Conservation (phyloP, 139 green algal genomes). For the Chlorella sorokiniana region DNA sequence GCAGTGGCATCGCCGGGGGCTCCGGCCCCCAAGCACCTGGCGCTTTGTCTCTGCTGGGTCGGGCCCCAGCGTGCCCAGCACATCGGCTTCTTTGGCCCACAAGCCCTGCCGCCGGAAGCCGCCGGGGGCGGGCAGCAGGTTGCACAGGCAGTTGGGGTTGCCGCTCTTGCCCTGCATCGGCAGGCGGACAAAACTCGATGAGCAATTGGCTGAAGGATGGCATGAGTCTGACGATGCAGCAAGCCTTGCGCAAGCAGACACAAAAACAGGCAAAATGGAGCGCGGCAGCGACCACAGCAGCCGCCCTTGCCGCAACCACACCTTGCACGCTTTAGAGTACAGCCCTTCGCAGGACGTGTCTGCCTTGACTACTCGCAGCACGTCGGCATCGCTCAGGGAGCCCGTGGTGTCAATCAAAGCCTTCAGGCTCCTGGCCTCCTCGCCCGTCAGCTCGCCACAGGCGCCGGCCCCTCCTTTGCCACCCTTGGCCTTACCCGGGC, state of each 20-base stretch:
- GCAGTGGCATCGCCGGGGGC: not conserved
- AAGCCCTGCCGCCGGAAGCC: slow-evolving; percentile 68
- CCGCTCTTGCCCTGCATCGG: slow-evolving; percentile 51
- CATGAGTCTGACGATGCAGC: not conserved
- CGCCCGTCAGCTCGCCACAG: not conserved
- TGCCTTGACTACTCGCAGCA: slow-evolving; percentile 35
- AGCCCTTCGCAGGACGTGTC: slow-evolving; percentile 33
- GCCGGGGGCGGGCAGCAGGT: slow-evolving; percentile 57
- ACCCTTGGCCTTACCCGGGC: slow-evolving; percentile 1
- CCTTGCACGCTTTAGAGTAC: slow-evolving; percentile 45
- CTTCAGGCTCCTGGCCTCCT: slow-evolving; percentile 16
- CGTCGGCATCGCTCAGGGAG: not conserved
- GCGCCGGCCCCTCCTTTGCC: not conserved
- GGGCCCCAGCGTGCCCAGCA: slow-evolving; percentile 46
- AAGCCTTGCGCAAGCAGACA: not conserved
- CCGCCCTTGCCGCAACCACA: not conserved
- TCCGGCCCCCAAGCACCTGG: slow-evolving; percentile 36
- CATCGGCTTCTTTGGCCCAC: slow-evolving; percentile 73
- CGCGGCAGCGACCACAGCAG: not conserved
- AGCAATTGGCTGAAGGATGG: not conserved
- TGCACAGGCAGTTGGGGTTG: slow-evolving; percentile 78
- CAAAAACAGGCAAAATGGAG: not conserved
- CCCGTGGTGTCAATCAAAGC: slow-evolving; percentile 12
- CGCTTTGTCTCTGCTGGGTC: slow-evolving; percentile 42
- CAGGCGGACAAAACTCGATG: no score